Evolutionary conservation across 2,329 filamentous ascomycete genomes (phyloP).

Genomic region (Leptodontidium sp.): DNA sequence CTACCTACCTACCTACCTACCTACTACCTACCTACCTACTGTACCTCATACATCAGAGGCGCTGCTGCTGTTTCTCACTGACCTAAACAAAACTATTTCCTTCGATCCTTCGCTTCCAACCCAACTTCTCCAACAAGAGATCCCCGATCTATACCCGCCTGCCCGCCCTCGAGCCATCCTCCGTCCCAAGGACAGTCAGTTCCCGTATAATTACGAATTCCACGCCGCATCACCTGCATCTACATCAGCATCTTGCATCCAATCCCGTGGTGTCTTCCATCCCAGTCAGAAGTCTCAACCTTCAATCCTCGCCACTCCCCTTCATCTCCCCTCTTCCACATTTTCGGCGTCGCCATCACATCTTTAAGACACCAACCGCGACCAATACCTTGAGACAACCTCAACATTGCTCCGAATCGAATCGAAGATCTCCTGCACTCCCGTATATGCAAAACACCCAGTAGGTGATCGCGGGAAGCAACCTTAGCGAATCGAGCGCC

Average conservation of each 20-base stretch:
- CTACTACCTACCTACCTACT: no score
- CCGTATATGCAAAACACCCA: slow-evolving; percentile 1
- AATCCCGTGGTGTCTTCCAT: neutral
- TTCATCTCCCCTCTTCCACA: slow-evolving; percentile 14
- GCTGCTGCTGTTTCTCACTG: neutral
- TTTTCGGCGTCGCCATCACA: slow-evolving; percentile 1
- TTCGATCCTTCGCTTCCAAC: no score
- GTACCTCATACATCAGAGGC: slow-evolving; percentile 1
- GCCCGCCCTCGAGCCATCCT: no score
- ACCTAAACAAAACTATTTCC: no score
- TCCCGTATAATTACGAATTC: no score
- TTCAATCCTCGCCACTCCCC: slow-evolving; percentile 18
- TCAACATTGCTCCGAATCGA: slow-evolving; percentile 5
- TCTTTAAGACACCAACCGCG: slow-evolving; percentile 5
- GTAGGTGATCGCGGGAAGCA: slow-evolving; percentile 10
- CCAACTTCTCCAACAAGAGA: no score
- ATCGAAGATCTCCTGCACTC: slow-evolving; percentile 9
- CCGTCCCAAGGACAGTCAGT: no score
- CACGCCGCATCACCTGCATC: neutral
- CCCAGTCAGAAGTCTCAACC: slow-evolving; percentile 18
- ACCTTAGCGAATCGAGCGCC: slow-evolving; percentile 10
- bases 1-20: no score
- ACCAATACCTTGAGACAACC: slow-evolving; percentile 9
- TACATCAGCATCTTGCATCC: neutral
- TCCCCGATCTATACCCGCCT: no score